Conservation (phyloP, 2,329 filamentous ascomycete species). For the Epicoccum nigrum region DNA sequence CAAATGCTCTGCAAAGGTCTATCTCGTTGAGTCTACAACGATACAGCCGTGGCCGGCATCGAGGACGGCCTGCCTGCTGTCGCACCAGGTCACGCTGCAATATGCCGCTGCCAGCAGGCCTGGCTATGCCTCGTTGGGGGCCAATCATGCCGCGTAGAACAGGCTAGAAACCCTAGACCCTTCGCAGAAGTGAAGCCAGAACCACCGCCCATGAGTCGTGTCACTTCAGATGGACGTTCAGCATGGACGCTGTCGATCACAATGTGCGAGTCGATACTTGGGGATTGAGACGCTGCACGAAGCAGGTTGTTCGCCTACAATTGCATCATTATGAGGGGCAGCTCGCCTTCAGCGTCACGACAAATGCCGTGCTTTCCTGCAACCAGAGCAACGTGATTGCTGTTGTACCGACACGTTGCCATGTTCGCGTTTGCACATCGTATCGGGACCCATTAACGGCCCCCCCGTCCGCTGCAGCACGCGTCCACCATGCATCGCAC, state of each 20-base stretch:
- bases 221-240: slow-evolving; percentile 15
- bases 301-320: slow-evolving; percentile 21
- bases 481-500: slow-evolving; percentile 21
- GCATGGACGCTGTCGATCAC: neutral
- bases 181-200: slow-evolving; percentile 13
- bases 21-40: too few species aligned
- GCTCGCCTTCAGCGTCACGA: slow-evolving; percentile 18
- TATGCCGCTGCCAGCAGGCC: slow-evolving; percentile 27
- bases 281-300: slow-evolving; percentile 5
- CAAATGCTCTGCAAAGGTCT: neutral
- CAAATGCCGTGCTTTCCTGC: slow-evolving; percentile 25
- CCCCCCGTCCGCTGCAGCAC: slow-evolving; percentile 19
- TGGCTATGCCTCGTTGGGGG: slow-evolving; percentile 25
- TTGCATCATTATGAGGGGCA: slow-evolving; percentile 34
- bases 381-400: slow-evolving; percentile 22
- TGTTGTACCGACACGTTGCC: slow-evolving; percentile 19
- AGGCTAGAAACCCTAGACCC: slow-evolving; percentile 41
- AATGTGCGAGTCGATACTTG: slow-evolving; percentile 5
- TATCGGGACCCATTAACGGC: slow-evolving; percentile 19
- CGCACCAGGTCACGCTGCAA: slow-evolving; percentile 35
- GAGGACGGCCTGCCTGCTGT: slow-evolving; percentile 11
- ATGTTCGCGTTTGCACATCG: slow-evolving; percentile 18
- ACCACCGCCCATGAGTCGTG: slow-evolving; percentile 32
- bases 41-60: slow-evolving; percentile 1
- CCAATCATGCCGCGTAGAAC: slow-evolving; percentile 43